Evolutionary conservation across 2,329 filamentous ascomycete species (phyloP), one percentile per base, ranked within the genome.

Genomic region (Colletotrichum cuscutae): DNA sequence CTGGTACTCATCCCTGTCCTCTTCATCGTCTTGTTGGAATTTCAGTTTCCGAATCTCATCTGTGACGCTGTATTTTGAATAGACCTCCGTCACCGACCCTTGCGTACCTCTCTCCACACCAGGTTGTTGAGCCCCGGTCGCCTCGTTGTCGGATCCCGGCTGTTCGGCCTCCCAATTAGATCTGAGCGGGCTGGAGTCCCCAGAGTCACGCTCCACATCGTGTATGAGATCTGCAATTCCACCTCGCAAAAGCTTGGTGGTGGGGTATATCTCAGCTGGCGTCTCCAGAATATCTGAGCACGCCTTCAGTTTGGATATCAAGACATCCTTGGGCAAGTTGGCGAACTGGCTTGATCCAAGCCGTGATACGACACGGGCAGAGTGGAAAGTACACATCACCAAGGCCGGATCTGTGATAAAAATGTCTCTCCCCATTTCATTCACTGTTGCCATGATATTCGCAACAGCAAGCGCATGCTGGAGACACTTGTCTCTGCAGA

Each of bases 61-160:
- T 4, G 71, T 73, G 2, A 73, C 71, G 52, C 71, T 73, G 52
- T 62, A 73, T 30, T 71, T 71, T 5, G 71, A 73, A 57, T 73
- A 73, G 0, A 73, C 58, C n/a, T 73, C 71, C 5, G 22, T 32
- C 1, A 65, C 35, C 2, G 49, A 32, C 5, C 30, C n/a, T 6
- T 49, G 57, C 12, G 32, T 37, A 9, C 24, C 42, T 7, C 24
- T n/a, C 12, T 60, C 37, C 2, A 53, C n/a, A 8, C 28, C 54
- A 7, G 59, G 49, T 26, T 56, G 66, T 22, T 9, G 60, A 8
- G 35, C 19, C 1, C 28, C 35, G 8, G 52, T n/a, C 19, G 35
- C 59, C 4, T 60, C 52, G 2, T 15, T 6, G 1, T 56, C n/a
- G 5, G 52, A 22, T 1, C 35, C 62, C 15, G 58, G 24, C n/a